Evolutionary conservation across 2,329 filamentous ascomycete genomes (phyloP).

Genomic region (Cladosporium sp.): DNA sequence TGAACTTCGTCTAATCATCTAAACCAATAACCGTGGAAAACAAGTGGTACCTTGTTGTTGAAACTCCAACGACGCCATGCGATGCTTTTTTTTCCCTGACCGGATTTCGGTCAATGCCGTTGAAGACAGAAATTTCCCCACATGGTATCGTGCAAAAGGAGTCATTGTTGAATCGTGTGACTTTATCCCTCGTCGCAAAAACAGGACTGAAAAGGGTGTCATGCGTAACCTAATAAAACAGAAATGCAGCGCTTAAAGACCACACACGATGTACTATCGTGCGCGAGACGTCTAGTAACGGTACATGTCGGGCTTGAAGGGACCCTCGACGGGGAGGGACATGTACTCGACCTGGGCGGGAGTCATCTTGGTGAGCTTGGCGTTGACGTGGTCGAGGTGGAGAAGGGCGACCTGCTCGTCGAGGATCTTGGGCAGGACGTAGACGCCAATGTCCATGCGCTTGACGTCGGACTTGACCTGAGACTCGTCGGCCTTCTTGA

Average conservation of each 20-base stretch:
- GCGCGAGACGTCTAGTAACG: constrained; percentile 59
- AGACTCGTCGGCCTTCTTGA: constrained; percentile 33
- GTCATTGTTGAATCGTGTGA: constrained; percentile 42
- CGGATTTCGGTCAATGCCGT: constrained; percentile 50
- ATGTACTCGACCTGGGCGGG: constrained; percentile 92
- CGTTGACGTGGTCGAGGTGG: constrained; percentile 91
- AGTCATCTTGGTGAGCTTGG: constrained; percentile 84
- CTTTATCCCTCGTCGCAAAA: constrained; percentile 40
- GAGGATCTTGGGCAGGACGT: constrained; percentile 96
- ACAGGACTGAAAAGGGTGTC: constrained; percentile 20
- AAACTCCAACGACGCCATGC: constrained; percentile 21
- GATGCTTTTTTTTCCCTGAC: constrained; percentile 20
- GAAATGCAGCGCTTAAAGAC: constrained; percentile 42
- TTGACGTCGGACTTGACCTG: constrained; percentile 68
- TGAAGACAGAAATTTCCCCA: constrained; percentile 61
- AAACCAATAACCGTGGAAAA: constrained; percentile 14
- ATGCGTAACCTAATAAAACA: constrained; percentile 12
- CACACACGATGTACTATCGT: constrained; percentile 15
- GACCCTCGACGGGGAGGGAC: constrained; percentile 78
- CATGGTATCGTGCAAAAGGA: constrained; percentile 58
- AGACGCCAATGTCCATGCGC: constrained; percentile 81
- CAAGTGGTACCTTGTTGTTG: constrained; percentile 15
- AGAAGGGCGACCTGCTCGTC: constrained; percentile 97
- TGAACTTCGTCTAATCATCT: constrained; percentile 8
- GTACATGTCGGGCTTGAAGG: constrained; percentile 95